These are phyloP conservation scores for Neonectria faginata DNA, from an alignment of 2,329 filamentous ascomycete genomes.

Conservation along the genomic window DNA sequence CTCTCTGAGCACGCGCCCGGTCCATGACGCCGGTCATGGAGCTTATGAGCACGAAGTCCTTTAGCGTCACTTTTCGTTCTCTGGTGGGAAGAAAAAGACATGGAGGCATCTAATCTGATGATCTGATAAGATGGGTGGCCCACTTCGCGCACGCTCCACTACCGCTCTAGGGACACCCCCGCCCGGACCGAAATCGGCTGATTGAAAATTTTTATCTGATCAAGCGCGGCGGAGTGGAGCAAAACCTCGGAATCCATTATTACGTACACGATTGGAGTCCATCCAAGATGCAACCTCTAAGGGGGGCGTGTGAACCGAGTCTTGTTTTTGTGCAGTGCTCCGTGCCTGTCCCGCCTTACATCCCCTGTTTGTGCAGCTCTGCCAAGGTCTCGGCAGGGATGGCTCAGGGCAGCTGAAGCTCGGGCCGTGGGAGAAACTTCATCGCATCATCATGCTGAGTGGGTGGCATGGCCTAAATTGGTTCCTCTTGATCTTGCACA, in stretches of 20 bases:
- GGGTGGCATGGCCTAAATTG: slow-evolving; percentile 16
- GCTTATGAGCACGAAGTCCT: not conserved
- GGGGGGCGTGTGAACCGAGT: slow-evolving; percentile 3
- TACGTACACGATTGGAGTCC: slow-evolving; percentile 34
- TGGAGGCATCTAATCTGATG: slow-evolving; percentile 56
- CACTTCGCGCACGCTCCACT: slow-evolving; percentile 13
- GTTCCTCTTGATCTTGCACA: slow-evolving; percentile 5
- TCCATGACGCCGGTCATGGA: slow-evolving; percentile 8
- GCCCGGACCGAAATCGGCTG: slow-evolving; percentile 40
- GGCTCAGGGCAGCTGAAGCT: slow-evolving; percentile 8
- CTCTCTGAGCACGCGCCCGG: slow-evolving; percentile 10
- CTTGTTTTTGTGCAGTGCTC: not conserved
- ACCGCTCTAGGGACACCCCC: slow-evolving; percentile 28
- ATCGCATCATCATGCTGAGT: slow-evolving; percentile 7
- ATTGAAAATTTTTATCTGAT: slow-evolving; percentile 46
- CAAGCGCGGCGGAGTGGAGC: slow-evolving; percentile 22
- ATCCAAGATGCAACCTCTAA: slow-evolving; percentile 12
- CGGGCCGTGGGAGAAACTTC: not conserved
- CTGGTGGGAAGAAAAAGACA: slow-evolving; percentile 19
- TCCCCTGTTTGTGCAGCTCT: slow-evolving; percentile 4
- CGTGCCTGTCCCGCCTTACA: slow-evolving; percentile 11
- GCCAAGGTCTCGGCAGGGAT: slow-evolving; percentile 1
- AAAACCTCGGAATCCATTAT: slow-evolving; percentile 22
- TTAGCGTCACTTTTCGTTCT: not conserved
- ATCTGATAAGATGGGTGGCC: slow-evolving; percentile 57